Evolutionary conservation across 2,329 filamentous ascomycete genomes (phyloP), one percentile per base, ranked within the genome.

Genomic region (Colletotrichum theobromicola): DNA sequence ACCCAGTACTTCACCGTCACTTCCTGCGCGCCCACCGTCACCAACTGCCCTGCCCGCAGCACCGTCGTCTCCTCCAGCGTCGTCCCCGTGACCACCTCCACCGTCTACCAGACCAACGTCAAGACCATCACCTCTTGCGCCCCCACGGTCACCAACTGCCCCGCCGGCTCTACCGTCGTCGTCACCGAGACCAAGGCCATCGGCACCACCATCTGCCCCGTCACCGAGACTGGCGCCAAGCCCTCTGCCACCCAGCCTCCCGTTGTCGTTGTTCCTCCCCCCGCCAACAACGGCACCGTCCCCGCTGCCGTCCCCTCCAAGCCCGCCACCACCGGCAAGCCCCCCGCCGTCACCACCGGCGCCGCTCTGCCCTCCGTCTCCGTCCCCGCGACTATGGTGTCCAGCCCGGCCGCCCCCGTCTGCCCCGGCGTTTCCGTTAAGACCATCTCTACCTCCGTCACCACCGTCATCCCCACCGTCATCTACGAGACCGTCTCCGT

Each of bases 51-150:
- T 12, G 79, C 81, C 69, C 81, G 82, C 68, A 82, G 79, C 35
- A 83, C 83, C 1, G 79, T 88, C 81, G 85, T 90, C 78, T 82
- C 81, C 75, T 80, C 79, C 67, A 79, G 78, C 76, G 76, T 81
- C 74, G 77, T 80, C 78, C 79, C 81, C 76, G 70, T 83, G 69
- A 86, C 84, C 70, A 85, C 86, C 78, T 84, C 83, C 67, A 88
- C 90, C 81, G 85, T 90, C 85, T 91, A 88, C 87, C 83, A 86
- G 83, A 92, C 90, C 80, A 84, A 88, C 82, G 83, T 90, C 80
- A 84, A 90, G 79, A 93, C 91, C 84, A 85, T 93, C 88, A 92
- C 89, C 82, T 88, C 87, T 75, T 93, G 91, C 87, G 87, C 84
- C 73, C 85, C 90, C 64, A 87, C 87, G 75, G 90, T 93, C 80